Evolutionary conservation across 2,329 filamentous ascomycete species (phyloP).

Genomic region (Penicillium sp.): DNA sequence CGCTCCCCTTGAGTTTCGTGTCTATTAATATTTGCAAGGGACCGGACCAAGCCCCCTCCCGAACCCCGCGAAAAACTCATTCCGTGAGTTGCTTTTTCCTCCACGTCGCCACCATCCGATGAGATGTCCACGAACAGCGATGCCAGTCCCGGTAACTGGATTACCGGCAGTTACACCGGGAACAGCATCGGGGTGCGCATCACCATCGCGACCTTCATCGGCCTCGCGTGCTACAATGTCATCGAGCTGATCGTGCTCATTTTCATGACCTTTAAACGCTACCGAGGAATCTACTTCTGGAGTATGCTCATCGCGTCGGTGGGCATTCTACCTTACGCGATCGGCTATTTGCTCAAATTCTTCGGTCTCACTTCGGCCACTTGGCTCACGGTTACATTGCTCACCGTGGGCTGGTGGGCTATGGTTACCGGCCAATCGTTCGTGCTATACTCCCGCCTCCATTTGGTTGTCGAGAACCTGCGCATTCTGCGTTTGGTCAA

Average conservation of each 20-base stretch:
- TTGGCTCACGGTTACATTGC: conserved; percentile 34
- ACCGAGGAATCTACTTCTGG: conserved; percentile 52
- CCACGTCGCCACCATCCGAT: background rate
- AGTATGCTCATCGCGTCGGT: conserved; percentile 44
- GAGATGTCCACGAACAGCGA: conserved; percentile 26
- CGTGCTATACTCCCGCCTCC: conserved; percentile 60
- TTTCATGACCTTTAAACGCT: conserved; percentile 49
- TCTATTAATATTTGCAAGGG: background rate
- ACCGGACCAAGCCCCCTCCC: background rate
- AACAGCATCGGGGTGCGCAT: conserved; percentile 26
- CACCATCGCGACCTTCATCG: conserved; percentile 28
- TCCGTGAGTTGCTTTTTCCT: background rate
- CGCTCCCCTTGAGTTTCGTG: background rate
- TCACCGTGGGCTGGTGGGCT: conserved; percentile 53
- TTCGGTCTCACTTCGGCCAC: conserved; percentile 23
- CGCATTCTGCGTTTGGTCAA: conserved; percentile 49
- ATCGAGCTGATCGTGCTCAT: conserved; percentile 49
- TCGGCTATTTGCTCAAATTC: conserved; percentile 31
- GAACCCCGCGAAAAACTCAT: conserved; percentile 9
- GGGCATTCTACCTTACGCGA: conserved; percentile 45
- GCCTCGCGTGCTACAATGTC: conserved; percentile 32
- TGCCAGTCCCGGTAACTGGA: conserved; percentile 28
- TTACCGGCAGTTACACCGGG: conserved; percentile 28
- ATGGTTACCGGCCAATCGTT: conserved; percentile 61
- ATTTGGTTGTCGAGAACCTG: conserved; percentile 53